Evolutionary conservation across 2,329 filamentous ascomycete species (phyloP).

Genomic region (Calonectria pteridis): DNA sequence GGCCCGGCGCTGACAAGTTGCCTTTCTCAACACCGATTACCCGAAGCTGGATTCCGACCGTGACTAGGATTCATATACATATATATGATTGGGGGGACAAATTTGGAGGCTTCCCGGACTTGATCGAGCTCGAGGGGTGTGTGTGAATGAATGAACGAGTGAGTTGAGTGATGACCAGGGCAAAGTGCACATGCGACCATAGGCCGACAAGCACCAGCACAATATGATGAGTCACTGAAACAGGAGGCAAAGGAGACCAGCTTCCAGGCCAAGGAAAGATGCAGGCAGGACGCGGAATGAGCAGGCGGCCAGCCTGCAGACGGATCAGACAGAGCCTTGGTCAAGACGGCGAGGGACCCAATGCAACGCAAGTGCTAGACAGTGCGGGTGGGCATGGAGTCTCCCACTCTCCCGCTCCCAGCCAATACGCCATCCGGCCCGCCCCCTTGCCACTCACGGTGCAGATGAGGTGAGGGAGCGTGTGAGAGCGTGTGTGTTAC

Average conservation of each 20-base stretch:
- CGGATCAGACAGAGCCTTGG: conserved; percentile 10
- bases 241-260: background rate
- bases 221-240: background rate
- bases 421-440: conserved; percentile 4
- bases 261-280: background rate
- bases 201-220: background rate
- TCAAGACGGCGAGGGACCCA: conserved; percentile 13
- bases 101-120: background rate
- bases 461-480: conserved; percentile 1
- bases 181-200: background rate
- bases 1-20: conserved; percentile 40
- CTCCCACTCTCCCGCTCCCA: background rate
- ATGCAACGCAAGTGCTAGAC: conserved; percentile 9
- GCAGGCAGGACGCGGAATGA: background rate
- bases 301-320: conserved; percentile 11
- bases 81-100: background rate
- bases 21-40: conserved; percentile 21
- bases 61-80: conserved; percentile 1
- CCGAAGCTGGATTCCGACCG: background rate
- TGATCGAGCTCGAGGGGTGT: background rate
- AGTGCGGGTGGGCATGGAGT: conserved; percentile 12
- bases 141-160: background rate
- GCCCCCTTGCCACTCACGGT: conserved; percentile 7
- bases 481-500: background rate
- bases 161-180: background rate